phyloP scores from a whole-genome alignment of 495 filamentous ascomycete species.

The Aspergillus campestris region DNA sequence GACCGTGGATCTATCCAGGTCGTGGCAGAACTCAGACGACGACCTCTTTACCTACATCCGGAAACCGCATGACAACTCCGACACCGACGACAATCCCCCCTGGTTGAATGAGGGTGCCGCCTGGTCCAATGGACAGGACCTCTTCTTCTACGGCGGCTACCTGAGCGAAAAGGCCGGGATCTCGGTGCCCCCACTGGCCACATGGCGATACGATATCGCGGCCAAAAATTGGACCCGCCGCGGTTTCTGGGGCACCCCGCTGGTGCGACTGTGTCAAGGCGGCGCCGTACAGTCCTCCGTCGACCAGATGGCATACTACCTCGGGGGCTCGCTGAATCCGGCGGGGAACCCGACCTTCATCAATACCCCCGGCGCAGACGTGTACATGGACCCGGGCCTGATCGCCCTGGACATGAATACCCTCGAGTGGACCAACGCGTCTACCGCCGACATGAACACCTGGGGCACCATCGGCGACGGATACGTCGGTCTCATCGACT shows the following conservation, averaged over 20 bases:
- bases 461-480: constrained; percentile 1
- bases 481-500: not conserved
- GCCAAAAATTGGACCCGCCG: not conserved
- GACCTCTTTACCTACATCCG: not conserved
- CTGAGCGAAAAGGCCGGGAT: not conserved
- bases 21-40: not conserved
- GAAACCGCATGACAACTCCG: not conserved
- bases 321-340: not conserved
- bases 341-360: not conserved
- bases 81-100: not conserved
- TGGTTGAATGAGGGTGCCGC: not conserved
- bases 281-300: not conserved
- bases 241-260: not conserved
- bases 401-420: not conserved
- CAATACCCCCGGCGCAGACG: not conserved
- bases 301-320: not conserved
- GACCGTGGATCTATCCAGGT: not conserved
- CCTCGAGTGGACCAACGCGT: not conserved
- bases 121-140: not conserved
- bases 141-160: constrained; percentile 3
- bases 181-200: not conserved
- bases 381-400: not conserved
- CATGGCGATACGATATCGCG: not conserved
- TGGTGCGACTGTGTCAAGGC: not conserved
- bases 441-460: not conserved